Percentiles rank a stretch among this genome's conserved stretches.
Evolutionary conservation across 805 yeast species (phyloP).

Genomic region (Metschnikowia picachoensis): DNA sequence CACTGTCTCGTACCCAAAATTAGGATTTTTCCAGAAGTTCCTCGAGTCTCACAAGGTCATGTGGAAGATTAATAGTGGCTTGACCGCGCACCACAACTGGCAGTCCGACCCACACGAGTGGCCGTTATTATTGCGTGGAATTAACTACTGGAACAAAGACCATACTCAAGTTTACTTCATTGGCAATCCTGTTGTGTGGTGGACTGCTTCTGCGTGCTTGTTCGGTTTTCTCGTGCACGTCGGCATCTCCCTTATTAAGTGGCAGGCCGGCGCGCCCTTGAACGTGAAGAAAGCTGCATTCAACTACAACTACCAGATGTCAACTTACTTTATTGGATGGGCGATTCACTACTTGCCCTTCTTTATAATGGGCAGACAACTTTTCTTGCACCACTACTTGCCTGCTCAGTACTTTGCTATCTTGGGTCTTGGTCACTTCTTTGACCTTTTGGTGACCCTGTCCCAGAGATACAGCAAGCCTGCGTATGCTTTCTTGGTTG

Average conservation of each 20-base stretch:
- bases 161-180: conserved; percentile 62
- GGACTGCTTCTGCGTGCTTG: conserved; percentile 58
- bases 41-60: conserved; percentile 64
- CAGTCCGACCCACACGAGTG: conserved; percentile 70
- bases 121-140: conserved; percentile 76
- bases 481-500: conserved; percentile 43
- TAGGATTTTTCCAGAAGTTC: conserved; percentile 56
- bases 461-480: conserved; percentile 39
- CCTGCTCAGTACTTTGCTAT: conserved; percentile 90
- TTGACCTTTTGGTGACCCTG: conserved; percentile 46
- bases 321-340: conserved; percentile 69
- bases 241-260: conserved; percentile 47
- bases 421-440: conserved; percentile 66
- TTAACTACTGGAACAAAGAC: conserved; percentile 70
- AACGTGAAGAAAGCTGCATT: conserved; percentile 49
- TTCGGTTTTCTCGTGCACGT: conserved; percentile 47
- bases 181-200: conserved; percentile 82
- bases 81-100: conserved; percentile 66
- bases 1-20: conserved; percentile 44
- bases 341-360: conserved; percentile 68
- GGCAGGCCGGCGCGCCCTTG: conserved; percentile 53
- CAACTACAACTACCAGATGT: conserved; percentile 61
- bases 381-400: conserved; percentile 89
- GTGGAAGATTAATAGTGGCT: conserved; percentile 74
- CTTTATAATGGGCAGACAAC: conserved; percentile 85